phyloP scores from a whole-genome alignment of 805 yeast species.

The Tetrapisispora iriomotensis region DNA sequence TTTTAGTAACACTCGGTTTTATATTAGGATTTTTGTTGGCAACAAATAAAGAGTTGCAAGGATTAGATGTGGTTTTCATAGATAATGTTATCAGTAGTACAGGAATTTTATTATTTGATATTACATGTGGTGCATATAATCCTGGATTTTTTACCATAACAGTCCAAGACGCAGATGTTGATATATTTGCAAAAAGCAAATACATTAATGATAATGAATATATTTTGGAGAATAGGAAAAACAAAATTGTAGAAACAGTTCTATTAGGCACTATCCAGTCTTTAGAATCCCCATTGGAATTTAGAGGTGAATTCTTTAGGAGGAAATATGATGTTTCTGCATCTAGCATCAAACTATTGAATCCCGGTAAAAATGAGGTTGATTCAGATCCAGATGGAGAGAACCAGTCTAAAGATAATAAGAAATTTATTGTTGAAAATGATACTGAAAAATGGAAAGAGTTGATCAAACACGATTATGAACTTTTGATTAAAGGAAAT shows the following conservation, averaged over 20 bases:
- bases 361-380: conserved; percentile 49
- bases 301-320: conserved; percentile 69
- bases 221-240: conserved; percentile 9
- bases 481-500: conserved; percentile 72
- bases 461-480: conserved; percentile 73
- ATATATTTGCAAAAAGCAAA: conserved; percentile 71
- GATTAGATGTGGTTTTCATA: conserved; percentile 50
- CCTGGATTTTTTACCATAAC: conserved; percentile 73
- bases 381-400: conserved; percentile 1
- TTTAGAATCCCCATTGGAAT: conserved; percentile 64
- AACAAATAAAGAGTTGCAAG: conserved; percentile 70
- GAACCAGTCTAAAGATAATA: conserved; percentile 1
- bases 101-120: conserved; percentile 75
- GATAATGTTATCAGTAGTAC: conserved; percentile 67
- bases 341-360: conserved; percentile 60
- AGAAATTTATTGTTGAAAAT: conserved; percentile 22
- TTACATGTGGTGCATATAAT: conserved; percentile 70
- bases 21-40: conserved; percentile 77
- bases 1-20: conserved; percentile 63
- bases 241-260: conserved; percentile 46
- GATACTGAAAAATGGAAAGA: conserved; percentile 56
- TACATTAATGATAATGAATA: conserved; percentile 24
- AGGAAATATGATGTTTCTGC: conserved; percentile 47
- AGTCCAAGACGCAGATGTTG: conserved; percentile 60
- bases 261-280: conserved; percentile 58